These are phyloP conservation scores for Trichocladium uniseriatum DNA, from an alignment of 495 filamentous ascomycete genomes.

Conservation along the genomic window DNA sequence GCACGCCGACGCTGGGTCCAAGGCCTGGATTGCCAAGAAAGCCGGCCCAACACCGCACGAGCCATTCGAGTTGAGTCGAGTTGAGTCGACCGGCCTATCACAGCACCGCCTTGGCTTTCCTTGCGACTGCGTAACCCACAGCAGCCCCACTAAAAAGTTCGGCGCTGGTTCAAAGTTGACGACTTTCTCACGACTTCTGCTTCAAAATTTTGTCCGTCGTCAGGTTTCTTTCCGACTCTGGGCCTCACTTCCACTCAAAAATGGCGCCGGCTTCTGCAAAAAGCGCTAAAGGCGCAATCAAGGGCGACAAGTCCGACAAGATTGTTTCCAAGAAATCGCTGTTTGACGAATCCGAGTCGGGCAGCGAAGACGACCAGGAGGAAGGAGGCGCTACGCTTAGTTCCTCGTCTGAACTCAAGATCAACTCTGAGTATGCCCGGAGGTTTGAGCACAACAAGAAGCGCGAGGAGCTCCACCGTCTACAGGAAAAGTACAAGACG, in stretches of 20 bases:
- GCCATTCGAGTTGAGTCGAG: not conserved
- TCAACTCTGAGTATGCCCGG: slow-evolving; percentile 85
- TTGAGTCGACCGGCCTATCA: not conserved
- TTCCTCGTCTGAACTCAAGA: slow-evolving; percentile 51
- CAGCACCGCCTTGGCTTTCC: not conserved
- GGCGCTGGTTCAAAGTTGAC: slow-evolving; percentile 1
- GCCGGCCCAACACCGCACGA: too few species aligned
- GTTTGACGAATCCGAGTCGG: slow-evolving; percentile 29
- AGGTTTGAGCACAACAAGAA: slow-evolving; percentile 96
- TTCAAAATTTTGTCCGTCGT: not conserved
- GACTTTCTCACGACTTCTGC: not conserved
- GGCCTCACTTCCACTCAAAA: not conserved
- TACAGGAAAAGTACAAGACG: slow-evolving; percentile 82
- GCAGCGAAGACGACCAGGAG: slow-evolving; percentile 44
- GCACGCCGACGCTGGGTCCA: too few species aligned
- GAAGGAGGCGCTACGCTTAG: slow-evolving; percentile 49
- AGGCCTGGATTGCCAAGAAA: not conserved
- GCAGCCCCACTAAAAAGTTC: slow-evolving; percentile 24
- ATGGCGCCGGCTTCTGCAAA: slow-evolving; percentile 16
- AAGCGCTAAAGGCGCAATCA: slow-evolving; percentile 6
- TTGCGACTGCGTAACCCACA: not conserved
- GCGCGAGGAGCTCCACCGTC: slow-evolving; percentile 76
- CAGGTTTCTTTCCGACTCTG: not conserved
- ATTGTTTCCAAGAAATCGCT: slow-evolving; percentile 18
- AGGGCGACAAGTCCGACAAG: slow-evolving; percentile 2